Percentiles rank a stretch among this genome's conserved stretches.
Conservation (phyloP, 1,139 yeast genomes). For the Lodderomyces orthopsilosis region DNA sequence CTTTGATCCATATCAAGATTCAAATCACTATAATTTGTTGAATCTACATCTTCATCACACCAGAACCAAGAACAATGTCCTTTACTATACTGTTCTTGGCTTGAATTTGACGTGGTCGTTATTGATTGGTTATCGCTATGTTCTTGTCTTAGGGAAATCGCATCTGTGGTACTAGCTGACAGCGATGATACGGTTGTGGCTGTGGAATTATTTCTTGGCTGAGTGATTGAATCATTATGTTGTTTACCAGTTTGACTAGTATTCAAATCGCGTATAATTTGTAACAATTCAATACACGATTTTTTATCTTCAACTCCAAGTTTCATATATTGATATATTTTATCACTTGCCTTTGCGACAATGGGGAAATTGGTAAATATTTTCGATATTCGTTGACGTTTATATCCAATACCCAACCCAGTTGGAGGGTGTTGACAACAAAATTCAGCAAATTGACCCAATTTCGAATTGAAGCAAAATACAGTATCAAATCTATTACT, state of each 20-base stretch:
- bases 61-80: conserved; percentile 34
- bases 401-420: neutral
- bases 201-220: conserved; percentile 5
- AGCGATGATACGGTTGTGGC: conserved; percentile 4
- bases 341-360: conserved; percentile 19
- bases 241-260: conserved; percentile 2
- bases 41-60: conserved; percentile 34
- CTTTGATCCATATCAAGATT: conserved; percentile 11
- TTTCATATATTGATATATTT: conserved; percentile 23
- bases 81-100: neutral
- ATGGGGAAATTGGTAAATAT: conserved; percentile 17
- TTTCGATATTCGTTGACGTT: neutral
- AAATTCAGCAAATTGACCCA: conserved; percentile 22
- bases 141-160: neutral
- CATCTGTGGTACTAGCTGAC: conserved; percentile 1
- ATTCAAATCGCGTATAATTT: conserved; percentile 21
- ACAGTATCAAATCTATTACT: conserved; percentile 22
- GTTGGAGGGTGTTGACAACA: conserved; percentile 12
- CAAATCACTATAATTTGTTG: conserved; percentile 26
- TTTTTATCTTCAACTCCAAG: conserved; percentile 30
- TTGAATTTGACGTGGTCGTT: neutral
- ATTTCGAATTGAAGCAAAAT: conserved; percentile 18
- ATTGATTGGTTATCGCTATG: neutral
- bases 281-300: conserved; percentile 26
- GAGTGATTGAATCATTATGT: neutral